Evolutionary conservation across 768 basidiomycete genomes (phyloP).

Genomic region (Boletus patriciae): DNA sequence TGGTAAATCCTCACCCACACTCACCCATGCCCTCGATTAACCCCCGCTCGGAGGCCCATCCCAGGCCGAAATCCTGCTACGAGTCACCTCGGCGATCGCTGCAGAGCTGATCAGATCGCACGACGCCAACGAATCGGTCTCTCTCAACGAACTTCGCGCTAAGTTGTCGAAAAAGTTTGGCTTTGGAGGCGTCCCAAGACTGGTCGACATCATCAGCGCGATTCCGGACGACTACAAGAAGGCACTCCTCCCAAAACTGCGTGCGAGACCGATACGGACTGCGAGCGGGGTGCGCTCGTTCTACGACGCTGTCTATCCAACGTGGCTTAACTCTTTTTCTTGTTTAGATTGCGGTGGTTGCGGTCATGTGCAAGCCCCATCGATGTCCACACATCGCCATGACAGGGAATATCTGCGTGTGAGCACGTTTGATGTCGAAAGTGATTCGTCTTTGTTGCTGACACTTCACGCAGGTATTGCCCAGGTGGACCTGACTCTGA

Average conservation of each 20-base stretch:
- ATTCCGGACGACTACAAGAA: slow-evolving; percentile 98
- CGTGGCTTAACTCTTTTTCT: not conserved
- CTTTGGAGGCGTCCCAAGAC: slow-evolving; percentile 82
- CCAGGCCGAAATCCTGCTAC: slow-evolving; percentile 86
- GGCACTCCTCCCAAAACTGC: slow-evolving; percentile 82
- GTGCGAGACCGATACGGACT: slow-evolving; percentile 92
- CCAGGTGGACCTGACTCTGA: slow-evolving; percentile 99
- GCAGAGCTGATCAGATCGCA: slow-evolving; percentile 89
- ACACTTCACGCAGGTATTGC: slow-evolving; percentile 66
- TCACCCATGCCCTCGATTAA: not conserved
- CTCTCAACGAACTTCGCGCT: slow-evolving; percentile 84
- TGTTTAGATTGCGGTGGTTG: slow-evolving; percentile 90
- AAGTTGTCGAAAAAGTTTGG: slow-evolving; percentile 89
- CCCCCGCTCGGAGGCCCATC: slow-evolving; percentile 55
- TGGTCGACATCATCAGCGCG: slow-evolving; percentile 98
- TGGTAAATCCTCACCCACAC: slow-evolving; percentile 21
- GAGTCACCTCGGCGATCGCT: slow-evolving; percentile 93
- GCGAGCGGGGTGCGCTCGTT: slow-evolving; percentile 79
- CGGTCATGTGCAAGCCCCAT: slow-evolving; percentile 99
- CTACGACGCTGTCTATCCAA: not conserved
- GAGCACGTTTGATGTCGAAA: slow-evolving; percentile 29
- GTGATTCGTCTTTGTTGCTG: slow-evolving; percentile 2
- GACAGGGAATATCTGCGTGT: slow-evolving; percentile 99
- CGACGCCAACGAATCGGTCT: slow-evolving; percentile 72
- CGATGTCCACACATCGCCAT: slow-evolving; percentile 99